phyloP scores from a whole-genome alignment of 441 rosid species.

The Populus trichocarpa region DNA sequence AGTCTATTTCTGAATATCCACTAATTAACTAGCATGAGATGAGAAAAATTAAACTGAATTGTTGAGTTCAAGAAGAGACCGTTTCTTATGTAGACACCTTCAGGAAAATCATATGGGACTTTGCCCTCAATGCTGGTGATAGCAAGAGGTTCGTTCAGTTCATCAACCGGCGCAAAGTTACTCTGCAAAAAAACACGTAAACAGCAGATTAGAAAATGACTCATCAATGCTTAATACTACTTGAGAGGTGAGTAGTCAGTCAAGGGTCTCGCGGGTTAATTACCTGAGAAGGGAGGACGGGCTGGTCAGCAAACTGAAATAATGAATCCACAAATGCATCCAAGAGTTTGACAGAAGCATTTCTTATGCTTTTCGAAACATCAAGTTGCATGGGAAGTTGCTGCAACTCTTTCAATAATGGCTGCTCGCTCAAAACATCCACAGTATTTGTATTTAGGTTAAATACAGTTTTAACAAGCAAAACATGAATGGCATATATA shows the following conservation, averaged over 20 bases:
- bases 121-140: conserved; percentile 29
- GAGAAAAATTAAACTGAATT: not conserved
- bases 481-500: not conserved
- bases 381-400: conserved; percentile 21
- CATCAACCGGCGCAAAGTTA: conserved; percentile 39
- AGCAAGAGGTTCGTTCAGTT: conserved; percentile 23
- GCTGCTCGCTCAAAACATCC: conserved; percentile 17
- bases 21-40: no score
- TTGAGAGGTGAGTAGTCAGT: not conserved
- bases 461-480: not conserved
- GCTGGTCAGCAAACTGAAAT: conserved; percentile 40
- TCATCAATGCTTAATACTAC: not conserved
- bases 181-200: conserved; percentile 21
- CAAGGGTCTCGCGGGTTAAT: not conserved
- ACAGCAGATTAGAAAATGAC: not conserved
- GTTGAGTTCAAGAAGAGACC: not conserved
- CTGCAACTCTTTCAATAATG: conserved; percentile 18
- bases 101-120: conserved; percentile 36
- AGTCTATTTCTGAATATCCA: no score
- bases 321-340: conserved; percentile 32
- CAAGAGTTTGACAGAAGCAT: conserved; percentile 15
- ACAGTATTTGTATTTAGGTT: not conserved
- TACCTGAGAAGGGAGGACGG: conserved; percentile 41
- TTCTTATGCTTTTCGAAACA: conserved; percentile 24
- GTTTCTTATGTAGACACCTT: conserved; percentile 36